Evolutionary conservation across 2,329 filamentous ascomycete species (phyloP), one percentile per base, ranked within the genome.

Genomic region (Neonectria hederae): DNA sequence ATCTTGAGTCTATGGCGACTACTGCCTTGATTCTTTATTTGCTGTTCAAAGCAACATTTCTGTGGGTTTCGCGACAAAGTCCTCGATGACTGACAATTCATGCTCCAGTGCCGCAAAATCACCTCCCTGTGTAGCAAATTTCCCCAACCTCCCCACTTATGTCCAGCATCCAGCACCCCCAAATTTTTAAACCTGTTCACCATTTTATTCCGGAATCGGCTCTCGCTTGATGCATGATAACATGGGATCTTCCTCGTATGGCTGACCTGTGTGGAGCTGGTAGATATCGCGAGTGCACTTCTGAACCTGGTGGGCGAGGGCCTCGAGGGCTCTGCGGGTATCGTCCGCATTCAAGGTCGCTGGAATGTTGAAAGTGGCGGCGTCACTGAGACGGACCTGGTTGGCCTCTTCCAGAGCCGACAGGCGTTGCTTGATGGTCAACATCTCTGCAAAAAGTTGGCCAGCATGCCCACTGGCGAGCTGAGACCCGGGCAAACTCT

Each of bases 211-310:
- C 9, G 8, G 26, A 30, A 56, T 21, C 19, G 24, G 59, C 53
- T 62, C 59, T 35, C 45, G 35, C 40, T 62, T 56, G n/a, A 62
- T 49, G 35, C 38, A 35, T 14, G 54, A 21, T 43, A 62, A 21
- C 4, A 30, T 42, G 6, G 59, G 59, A 13, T 62, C 59, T 19
- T 62, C 59, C 22, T 62, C 59, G 45, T 56, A 55, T 10, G 26
- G 45, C 19, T 52, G 43, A 26, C 53, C 53, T 35, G 45, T 62
- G 26, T 56, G 55, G 52, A 62, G 53, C 45, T 62, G 43, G 40
- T 62, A 48, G 32, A 62, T 55, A 45, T 55, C 54, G 52, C 59
- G 59, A 22, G 59, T 62, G 53, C 59, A 62, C 28, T 51, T 52
- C 3, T 62, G 52, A 13, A 62, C 52, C 17, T 62, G 59, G 24